phyloP scores from a whole-genome alignment of 371 early-diverging fungal genomes.

The Apophysomyces trapeziformis region DNA sequence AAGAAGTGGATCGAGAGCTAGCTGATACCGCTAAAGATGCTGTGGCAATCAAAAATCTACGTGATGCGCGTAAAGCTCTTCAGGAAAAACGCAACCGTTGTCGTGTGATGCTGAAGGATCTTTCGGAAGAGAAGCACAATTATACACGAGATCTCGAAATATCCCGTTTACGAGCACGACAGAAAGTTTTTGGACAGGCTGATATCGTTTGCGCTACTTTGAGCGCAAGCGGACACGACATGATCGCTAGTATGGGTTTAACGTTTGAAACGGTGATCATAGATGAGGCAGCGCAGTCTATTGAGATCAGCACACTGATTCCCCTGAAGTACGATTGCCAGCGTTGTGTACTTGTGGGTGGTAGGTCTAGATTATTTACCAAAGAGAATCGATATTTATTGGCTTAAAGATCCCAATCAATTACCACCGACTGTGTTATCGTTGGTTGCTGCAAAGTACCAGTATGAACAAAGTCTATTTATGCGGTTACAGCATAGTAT shows the following conservation, averaged over 20 bases:
- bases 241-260: slow-evolving; percentile 63
- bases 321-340: slow-evolving; percentile 86
- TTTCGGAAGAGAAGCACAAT: slow-evolving; percentile 48
- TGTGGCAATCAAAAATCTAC: slow-evolving; percentile 27
- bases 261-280: slow-evolving; percentile 88
- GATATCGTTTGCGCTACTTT: slow-evolving; percentile 86
- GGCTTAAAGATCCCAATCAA: slow-evolving; percentile 88
- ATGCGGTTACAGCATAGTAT: slow-evolving; percentile 73
- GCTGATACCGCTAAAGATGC: slow-evolving; percentile 38
- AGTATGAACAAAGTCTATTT: slow-evolving; percentile 92
- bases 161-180: slow-evolving; percentile 58
- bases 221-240: slow-evolving; percentile 88
- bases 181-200: slow-evolving; percentile 71
- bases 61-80: slow-evolving; percentile 33
- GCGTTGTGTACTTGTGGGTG: slow-evolving; percentile 93
- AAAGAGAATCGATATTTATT: neutral
- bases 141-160: slow-evolving; percentile 53
- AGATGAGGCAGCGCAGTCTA: slow-evolving; percentile 98
- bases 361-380: slow-evolving; percentile 34
- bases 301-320: slow-evolving; percentile 91
- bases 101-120: slow-evolving; percentile 47
- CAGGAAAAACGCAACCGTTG: slow-evolving; percentile 37
- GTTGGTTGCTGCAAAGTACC: slow-evolving; percentile 65
- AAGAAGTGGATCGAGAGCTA: slow-evolving; percentile 57
- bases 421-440: slow-evolving; percentile 95